phyloP scores from a whole-genome alignment of 2,329 filamentous ascomycete genomes.

The Waltergamsia citrina region DNA sequence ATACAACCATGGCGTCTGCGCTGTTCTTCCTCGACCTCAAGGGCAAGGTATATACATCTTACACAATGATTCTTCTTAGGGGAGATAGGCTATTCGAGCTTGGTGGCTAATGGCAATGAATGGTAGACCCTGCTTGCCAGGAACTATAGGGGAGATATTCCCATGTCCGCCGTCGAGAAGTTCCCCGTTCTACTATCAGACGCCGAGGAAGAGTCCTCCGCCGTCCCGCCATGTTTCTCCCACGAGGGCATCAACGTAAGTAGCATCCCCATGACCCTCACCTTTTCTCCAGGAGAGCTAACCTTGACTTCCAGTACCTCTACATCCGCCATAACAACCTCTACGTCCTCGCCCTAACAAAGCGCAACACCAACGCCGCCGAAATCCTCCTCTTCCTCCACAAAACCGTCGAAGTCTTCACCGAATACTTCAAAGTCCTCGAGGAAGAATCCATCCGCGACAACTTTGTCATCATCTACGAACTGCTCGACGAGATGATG shows the following conservation, averaged over 20 bases:
- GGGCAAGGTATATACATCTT: slow-evolving; percentile 82
- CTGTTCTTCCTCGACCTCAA: slow-evolving; percentile 98
- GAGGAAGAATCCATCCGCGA: slow-evolving; percentile 98
- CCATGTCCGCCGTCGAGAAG: slow-evolving; percentile 98
- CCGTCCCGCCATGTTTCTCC: slow-evolving; percentile 94
- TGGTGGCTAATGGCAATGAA: background rate
- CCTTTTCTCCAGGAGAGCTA: too few species aligned
- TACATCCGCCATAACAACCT: slow-evolving; percentile 99
- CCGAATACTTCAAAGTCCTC: slow-evolving; percentile 98
- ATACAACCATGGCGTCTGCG: slow-evolving; percentile 90
- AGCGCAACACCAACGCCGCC: slow-evolving; percentile 97
- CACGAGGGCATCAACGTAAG: slow-evolving; percentile 95
- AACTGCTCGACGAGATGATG: slow-evolving; percentile 99
- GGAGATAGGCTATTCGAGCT: too few species aligned
- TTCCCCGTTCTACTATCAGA: slow-evolving; percentile 94
- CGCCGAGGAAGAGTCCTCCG: slow-evolving; percentile 97
- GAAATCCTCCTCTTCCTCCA: slow-evolving; percentile 97
- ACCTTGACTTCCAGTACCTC: slow-evolving; percentile 61
- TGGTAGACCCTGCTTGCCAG: slow-evolving; percentile 87
- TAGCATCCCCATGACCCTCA: slow-evolving; percentile 5
- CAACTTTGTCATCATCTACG: slow-evolving; percentile 99
- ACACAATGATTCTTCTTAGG: too few species aligned
- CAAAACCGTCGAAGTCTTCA: slow-evolving; percentile 97
- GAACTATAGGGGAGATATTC: slow-evolving; percentile 97
- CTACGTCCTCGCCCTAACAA: slow-evolving; percentile 93